Evolutionary conservation across 257 asterid species (phyloP), one percentile per base, ranked within the genome.

Genomic region (Galeopsis tetrahit): DNA sequence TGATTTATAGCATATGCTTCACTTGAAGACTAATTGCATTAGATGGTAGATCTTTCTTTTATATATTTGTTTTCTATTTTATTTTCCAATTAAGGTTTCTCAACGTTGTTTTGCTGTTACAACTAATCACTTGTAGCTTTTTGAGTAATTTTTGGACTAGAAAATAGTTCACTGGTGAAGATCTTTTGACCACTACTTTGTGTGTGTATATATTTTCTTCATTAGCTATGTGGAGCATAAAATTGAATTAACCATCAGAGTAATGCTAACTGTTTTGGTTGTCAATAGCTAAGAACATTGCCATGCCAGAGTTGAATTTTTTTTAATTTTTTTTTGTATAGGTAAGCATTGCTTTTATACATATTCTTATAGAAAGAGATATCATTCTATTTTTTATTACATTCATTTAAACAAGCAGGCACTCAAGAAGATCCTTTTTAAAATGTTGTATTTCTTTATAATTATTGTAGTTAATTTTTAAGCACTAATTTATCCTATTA

Each of bases 401-500:
- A 14, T 4, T 28, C 21, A 10, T 1, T 55, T 53, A 13, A 15
- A 52, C 48, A 7, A 28, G 35, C 15, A 10, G 21, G 39, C 21
- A 60, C 10, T 46, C 34, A 61, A 17, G 44, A 66, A 58, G 14
- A 36, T 65, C 10, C 4, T 46, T 67, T 53, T 55, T 52, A 48
- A 14, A 56, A 49, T 10, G 36, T 55, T 38, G 68, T 13, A 28
- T 31, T 13, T 15, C 21, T 32, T 69, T 32, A 43, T 53, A 51
- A 40, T 7, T 69, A 34, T 62, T 69, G 63, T 17, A 63, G 68
- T 40, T 73, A 60, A 33, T 66, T 75, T 35, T 55, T 68, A 55
- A 70, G 62, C 35, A 44, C 51, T 46, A 13, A 21, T 63, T 74
- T 76, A 46, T 70, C 63, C 65, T 79, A n/a, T 75, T 70, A 64